phyloP scores from a whole-genome alignment of 495 filamentous ascomycete genomes.

The Penicillium atrosanguineum region DNA sequence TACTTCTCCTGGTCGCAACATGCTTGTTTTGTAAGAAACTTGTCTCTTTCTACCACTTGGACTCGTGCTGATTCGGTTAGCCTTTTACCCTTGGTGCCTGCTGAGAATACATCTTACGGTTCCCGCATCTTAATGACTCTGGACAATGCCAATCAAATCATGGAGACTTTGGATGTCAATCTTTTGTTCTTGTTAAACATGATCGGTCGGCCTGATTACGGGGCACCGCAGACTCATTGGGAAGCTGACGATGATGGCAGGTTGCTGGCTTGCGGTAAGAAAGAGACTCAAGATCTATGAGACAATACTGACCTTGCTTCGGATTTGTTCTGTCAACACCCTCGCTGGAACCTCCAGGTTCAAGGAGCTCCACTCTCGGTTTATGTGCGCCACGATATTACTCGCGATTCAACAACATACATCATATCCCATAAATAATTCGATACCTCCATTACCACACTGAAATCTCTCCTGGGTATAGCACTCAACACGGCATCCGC shows the following conservation, averaged over 20 bases:
- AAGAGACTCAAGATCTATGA: neutral
- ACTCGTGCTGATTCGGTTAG: neutral
- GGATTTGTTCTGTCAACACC: constrained; percentile 16
- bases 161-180: constrained; percentile 5
- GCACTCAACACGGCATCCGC: constrained; percentile 4
- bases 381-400: constrained; percentile 10
- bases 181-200: constrained; percentile 3
- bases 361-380: constrained; percentile 12
- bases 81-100: constrained; percentile 8
- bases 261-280: constrained; percentile 8
- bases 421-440: constrained; percentile 9
- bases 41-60: neutral
- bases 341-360: constrained; percentile 13
- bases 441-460: constrained; percentile 8
- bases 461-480: constrained; percentile 10
- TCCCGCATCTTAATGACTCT: constrained; percentile 6
- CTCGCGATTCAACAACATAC: constrained; percentile 10
- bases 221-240: constrained; percentile 7
- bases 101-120: constrained; percentile 8
- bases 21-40: constrained; percentile 8
- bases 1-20: neutral
- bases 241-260: constrained; percentile 3
- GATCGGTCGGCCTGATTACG: constrained; percentile 2
- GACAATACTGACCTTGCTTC: neutral
- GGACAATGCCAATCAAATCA: constrained; percentile 2